phyloP scores from a whole-genome alignment of 192 early-diverging fungal species.

The Coemansia furcata region DNA sequence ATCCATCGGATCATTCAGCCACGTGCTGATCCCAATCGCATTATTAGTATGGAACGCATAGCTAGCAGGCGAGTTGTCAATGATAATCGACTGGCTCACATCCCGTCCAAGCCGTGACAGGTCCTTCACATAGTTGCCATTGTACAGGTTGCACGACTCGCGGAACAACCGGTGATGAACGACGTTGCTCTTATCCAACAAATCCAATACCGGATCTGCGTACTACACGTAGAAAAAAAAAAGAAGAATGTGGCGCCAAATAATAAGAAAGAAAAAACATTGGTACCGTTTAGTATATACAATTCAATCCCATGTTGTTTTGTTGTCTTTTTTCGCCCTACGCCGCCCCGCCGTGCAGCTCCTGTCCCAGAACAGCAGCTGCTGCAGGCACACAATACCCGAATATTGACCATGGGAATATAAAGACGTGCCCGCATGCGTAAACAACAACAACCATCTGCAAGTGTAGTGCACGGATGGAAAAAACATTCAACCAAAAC shows the following conservation, averaged over 20 bases:
- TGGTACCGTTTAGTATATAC: neutral
- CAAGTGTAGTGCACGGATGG: neutral
- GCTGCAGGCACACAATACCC: neutral
- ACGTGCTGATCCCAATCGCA: conserved; percentile 92
- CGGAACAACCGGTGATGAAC: conserved; percentile 94
- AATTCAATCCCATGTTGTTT: neutral
- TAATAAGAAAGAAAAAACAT: neutral
- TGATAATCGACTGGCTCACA: conserved; percentile 80
- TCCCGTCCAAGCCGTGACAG: conserved; percentile 85
- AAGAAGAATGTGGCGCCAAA: conserved; percentile 2
- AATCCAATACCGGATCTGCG: conserved; percentile 96
- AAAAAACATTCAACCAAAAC: neutral
- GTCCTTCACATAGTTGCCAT: conserved; percentile 98
- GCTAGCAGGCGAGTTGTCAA: conserved; percentile 96
- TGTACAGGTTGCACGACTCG: conserved; percentile 92
- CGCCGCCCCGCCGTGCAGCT: conserved; percentile 24
- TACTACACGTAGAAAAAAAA: conserved; percentile 66
- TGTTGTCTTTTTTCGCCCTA: neutral
- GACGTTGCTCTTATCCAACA: conserved; percentile 79
- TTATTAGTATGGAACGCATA: conserved; percentile 95
- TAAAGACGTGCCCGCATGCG: neutral
- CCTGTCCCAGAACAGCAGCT: conserved; percentile 36
- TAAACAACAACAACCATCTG: conserved; percentile 9
- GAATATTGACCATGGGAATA: neutral
- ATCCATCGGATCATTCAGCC: conserved; percentile 97